Percentiles rank a stretch among this genome's conserved stretches.
phyloP scores from a whole-genome alignment of 495 filamentous ascomycete species.

The Aspergillus baeticus region DNA sequence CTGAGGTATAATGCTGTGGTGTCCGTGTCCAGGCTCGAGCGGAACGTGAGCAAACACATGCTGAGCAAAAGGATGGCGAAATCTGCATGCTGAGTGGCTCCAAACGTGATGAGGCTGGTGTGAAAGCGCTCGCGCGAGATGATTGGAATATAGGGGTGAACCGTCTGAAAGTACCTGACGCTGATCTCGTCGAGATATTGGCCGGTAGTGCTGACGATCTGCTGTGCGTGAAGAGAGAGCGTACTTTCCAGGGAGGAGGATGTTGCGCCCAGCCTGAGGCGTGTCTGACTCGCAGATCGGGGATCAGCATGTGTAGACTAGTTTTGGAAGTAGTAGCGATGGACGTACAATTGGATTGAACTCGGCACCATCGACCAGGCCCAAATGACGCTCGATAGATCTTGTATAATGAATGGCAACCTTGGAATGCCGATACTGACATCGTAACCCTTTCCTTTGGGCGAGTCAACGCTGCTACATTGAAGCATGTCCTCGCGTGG shows the following conservation, averaged over 20 bases:
- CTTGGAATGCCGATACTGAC: not conserved
- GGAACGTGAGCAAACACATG: constrained; percentile 10
- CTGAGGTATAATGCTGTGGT: constrained; percentile 24
- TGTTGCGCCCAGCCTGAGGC: no score
- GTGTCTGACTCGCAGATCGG: no score
- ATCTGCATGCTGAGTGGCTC: constrained; percentile 16
- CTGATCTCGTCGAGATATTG: constrained; percentile 33
- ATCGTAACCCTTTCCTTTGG: not conserved
- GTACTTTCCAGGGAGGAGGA: constrained; percentile 9
- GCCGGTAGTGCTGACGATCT: constrained; percentile 29
- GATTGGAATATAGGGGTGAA: constrained; percentile 37
- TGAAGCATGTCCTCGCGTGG: no score
- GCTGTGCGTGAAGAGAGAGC: constrained; percentile 17
- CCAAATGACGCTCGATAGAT: no score
- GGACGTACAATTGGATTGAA: no score
- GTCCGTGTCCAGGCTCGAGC: not conserved
- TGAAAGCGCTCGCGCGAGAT: constrained; percentile 33
- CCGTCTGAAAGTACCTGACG: constrained; percentile 33
- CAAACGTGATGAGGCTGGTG: not conserved
- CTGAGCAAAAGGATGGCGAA: constrained; percentile 15
- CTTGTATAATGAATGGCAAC: no score
- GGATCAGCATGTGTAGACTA: no score
- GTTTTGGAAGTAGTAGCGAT: no score
- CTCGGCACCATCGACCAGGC: no score
- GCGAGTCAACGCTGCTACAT: not conserved